phyloP scores from a whole-genome alignment of 2,329 filamentous ascomycete genomes.

The Ascochyta clinopodiicola region DNA sequence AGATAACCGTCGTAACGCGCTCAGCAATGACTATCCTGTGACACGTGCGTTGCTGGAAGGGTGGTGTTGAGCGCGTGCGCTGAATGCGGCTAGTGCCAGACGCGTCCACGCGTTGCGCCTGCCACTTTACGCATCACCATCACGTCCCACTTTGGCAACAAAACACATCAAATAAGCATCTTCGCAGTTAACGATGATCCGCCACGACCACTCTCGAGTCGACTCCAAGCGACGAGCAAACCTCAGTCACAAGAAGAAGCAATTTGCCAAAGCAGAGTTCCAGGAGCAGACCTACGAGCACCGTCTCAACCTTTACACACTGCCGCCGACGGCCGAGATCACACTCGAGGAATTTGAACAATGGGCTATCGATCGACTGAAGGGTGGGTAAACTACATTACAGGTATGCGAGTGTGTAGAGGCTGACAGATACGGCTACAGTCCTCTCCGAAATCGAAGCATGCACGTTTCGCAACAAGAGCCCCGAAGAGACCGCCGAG shows the following conservation, averaged over 20 bases:
- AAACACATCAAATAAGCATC: constrained; percentile 14
- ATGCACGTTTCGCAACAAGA: constrained; percentile 92
- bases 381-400: constrained; percentile 55
- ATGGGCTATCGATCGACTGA: constrained; percentile 93
- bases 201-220: constrained; percentile 52
- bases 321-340: constrained; percentile 90
- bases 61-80: constrained; percentile 5
- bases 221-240: constrained; percentile 76
- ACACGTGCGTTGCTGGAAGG: neutral
- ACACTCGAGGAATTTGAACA: constrained; percentile 97
- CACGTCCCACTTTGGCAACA: constrained; percentile 6
- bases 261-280: constrained; percentile 80
- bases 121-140: constrained; percentile 25
- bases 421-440: constrained; percentile 42
- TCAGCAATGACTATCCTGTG: neutral
- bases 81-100: constrained; percentile 16
- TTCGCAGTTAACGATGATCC: constrained; percentile 38
- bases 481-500: constrained; percentile 77
- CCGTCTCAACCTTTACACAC: constrained; percentile 89
- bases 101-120: constrained; percentile 32
- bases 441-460: constrained; percentile 89
- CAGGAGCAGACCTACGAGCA: constrained; percentile 81
- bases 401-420: accelerated
- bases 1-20: neutral
- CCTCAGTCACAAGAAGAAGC: constrained; percentile 81